Evolutionary conservation across 2,329 filamentous ascomycete species (phyloP).

Genomic region (Colletotrichum tabaci): DNA sequence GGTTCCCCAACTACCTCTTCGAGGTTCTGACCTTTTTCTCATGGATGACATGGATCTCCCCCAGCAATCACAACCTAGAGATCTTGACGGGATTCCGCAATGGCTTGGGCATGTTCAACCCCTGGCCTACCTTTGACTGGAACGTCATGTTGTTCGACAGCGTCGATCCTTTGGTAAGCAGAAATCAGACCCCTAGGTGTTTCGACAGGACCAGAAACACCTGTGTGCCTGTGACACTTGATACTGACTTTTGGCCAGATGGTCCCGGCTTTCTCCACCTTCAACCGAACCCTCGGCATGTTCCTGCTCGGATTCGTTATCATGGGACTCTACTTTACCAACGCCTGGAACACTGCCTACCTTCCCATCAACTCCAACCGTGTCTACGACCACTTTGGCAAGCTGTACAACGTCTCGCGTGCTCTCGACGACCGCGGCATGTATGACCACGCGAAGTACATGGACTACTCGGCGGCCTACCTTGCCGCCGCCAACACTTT

Average conservation of each 20-base stretch:
- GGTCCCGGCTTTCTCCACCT: constrained; percentile 55
- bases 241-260: constrained; percentile 35
- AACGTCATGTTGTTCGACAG: constrained; percentile 51
- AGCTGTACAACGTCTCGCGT: constrained; percentile 55
- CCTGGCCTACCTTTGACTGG: constrained; percentile 61
- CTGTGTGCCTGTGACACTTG: background rate
- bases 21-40: constrained; percentile 62
- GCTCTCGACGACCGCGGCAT: constrained; percentile 53
- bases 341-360: constrained; percentile 54
- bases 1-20: constrained; percentile 68
- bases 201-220: background rate
- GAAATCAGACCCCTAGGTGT: background rate
- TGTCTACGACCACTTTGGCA: constrained; percentile 57
- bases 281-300: constrained; percentile 53
- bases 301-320: constrained; percentile 50
- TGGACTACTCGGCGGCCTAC: constrained; percentile 46
- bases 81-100: constrained; percentile 54
- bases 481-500: constrained; percentile 48
- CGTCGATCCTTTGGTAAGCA: constrained; percentile 40
- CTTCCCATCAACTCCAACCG: constrained; percentile 59
- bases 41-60: constrained; percentile 69
- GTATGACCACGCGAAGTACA: constrained; percentile 56
- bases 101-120: constrained; percentile 62
- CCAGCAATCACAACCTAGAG: constrained; percentile 55
- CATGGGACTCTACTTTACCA: constrained; percentile 51